A percentile compares a stretch with the other conserved stretches of the same genome.
Conservation (phyloP, 345 rosid genomes). For the Streptanthus diversifolius region DNA sequence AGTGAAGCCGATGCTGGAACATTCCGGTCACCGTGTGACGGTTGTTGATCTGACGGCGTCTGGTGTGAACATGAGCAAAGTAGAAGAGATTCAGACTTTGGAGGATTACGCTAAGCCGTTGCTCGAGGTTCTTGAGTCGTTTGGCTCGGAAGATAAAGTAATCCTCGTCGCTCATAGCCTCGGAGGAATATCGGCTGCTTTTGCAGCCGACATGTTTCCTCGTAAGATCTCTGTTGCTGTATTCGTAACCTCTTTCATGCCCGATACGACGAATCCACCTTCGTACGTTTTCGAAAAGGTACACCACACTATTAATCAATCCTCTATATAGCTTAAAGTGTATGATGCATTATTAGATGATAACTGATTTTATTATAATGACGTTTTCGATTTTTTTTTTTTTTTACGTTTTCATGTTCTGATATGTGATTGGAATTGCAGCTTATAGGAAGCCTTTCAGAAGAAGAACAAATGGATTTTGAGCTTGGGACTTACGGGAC, state of each 20-base stretch:
- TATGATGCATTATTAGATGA: too few species aligned
- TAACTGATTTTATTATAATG: too few species aligned
- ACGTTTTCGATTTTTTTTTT: too few species aligned
- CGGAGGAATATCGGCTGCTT: constrained; percentile 46
- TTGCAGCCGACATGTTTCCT: constrained; percentile 45
- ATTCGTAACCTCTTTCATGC: constrained; percentile 30
- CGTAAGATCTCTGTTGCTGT: constrained; percentile 27
- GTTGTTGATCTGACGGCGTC: constrained; percentile 51
- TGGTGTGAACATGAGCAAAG: constrained; percentile 43
- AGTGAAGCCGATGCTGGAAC: constrained; percentile 46
- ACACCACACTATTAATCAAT: background rate
- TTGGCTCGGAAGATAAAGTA: constrained; percentile 36
- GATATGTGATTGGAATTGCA: background rate
- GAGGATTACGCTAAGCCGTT: constrained; percentile 48
- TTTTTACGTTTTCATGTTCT: too few species aligned
- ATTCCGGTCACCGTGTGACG: constrained; percentile 48
- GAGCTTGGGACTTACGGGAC: constrained; percentile 10
- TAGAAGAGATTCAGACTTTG: constrained; percentile 40
- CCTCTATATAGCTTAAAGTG: too few species aligned
- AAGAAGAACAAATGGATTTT: constrained; percentile 11
- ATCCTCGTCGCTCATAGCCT: constrained; percentile 68
- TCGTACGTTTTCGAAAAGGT: constrained; percentile 24
- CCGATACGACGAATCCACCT: constrained; percentile 26
- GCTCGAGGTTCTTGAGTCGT: constrained; percentile 39
- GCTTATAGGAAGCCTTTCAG: background rate